A percentile compares a stretch with the other conserved stretches of the same genome.
Evolutionary conservation across 2,329 filamentous ascomycete genomes (phyloP).

Genomic region (Kalaharituber pfeilii): DNA sequence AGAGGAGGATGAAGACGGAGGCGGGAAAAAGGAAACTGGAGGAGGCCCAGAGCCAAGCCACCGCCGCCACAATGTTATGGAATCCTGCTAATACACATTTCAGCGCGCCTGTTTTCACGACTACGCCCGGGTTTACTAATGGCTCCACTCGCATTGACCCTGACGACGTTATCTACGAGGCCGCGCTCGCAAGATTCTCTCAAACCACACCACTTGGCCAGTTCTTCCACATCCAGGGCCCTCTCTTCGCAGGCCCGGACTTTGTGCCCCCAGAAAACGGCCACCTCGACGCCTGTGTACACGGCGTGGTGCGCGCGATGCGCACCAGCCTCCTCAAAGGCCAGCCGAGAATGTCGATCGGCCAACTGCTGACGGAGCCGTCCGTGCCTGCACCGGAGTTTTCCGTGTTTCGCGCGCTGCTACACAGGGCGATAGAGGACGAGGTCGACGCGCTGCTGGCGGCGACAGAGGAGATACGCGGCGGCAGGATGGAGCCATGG

Average conservation of each 20-base stretch:
- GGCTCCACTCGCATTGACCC: too few relatives aligned
- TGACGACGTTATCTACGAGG: too few relatives aligned
- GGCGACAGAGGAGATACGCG: background rate
- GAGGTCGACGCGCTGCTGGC: background rate
- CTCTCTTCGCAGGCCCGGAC: background rate
- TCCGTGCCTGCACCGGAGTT: background rate
- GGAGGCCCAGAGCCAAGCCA: too few relatives aligned
- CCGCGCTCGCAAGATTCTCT: too few relatives aligned
- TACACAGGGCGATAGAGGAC: background rate
- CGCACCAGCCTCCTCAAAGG: background rate
- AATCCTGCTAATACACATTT: too few relatives aligned
- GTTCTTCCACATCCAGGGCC: background rate
- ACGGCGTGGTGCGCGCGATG: too few relatives aligned
- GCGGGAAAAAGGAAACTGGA: too few relatives aligned
- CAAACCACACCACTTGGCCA: background rate
- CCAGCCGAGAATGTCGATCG: too few relatives aligned
- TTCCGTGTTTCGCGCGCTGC: background rate
- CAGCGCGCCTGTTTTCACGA: too few relatives aligned
- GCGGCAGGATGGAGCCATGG: background rate
- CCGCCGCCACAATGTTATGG: too few relatives aligned
- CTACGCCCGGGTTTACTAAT: too few relatives aligned
- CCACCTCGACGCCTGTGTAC: background rate
- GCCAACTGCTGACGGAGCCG: background rate
- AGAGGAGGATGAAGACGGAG: too few relatives aligned
- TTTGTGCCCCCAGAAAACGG: background rate